phyloP scores from a whole-genome alignment of 495 filamentous ascomycete species.

The Penicilliopsis zonata region DNA sequence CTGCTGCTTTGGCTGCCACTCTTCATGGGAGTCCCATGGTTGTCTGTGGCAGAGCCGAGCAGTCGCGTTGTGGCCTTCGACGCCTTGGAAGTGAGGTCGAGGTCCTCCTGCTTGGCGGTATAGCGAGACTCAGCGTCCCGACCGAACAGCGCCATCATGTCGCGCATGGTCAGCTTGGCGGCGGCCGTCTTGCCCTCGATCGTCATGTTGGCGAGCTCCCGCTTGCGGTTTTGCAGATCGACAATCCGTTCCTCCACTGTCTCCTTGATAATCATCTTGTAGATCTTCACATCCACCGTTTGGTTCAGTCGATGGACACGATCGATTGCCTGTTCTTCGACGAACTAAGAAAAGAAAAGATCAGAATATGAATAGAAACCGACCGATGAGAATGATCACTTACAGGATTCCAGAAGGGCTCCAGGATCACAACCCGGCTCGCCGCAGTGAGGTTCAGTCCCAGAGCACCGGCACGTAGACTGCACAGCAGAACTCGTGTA shows the following conservation, averaged over 20 bases:
- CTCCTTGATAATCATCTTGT: slow-evolving; percentile 73
- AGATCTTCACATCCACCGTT: slow-evolving; percentile 85
- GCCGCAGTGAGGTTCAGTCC: slow-evolving; percentile 93
- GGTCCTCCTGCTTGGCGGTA: slow-evolving; percentile 17
- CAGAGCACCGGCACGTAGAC: slow-evolving; percentile 81
- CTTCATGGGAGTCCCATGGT: not conserved
- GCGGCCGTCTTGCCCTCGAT: slow-evolving; percentile 70
- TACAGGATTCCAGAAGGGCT: slow-evolving; percentile 97
- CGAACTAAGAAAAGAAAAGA: slow-evolving; percentile 42
- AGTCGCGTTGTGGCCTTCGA: too few species aligned
- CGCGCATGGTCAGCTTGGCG: slow-evolving; percentile 79
- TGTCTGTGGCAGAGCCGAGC: slow-evolving; percentile 1
- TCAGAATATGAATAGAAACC: slow-evolving; percentile 3
- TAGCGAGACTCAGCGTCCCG: slow-evolving; percentile 53
- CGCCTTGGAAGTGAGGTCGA: slow-evolving; percentile 20
- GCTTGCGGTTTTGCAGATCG: slow-evolving; percentile 83
- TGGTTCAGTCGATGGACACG: slow-evolving; percentile 95
- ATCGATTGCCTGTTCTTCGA: slow-evolving; percentile 98
- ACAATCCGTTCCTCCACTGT: slow-evolving; percentile 91
- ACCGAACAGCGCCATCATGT: slow-evolving; percentile 83
- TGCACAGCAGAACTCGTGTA: slow-evolving; percentile 76
- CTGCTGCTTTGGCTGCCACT: slow-evolving; percentile 3
- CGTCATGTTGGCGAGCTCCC: slow-evolving; percentile 70
- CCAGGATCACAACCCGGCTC: slow-evolving; percentile 83
- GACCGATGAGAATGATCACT: slow-evolving; percentile 16